A percentile compares a stretch with the other conserved stretches of the same genome.
These are phyloP conservation scores for Vicia faba DNA, from an alignment of 306 rosid genomes.

Conservation along the genomic window DNA sequence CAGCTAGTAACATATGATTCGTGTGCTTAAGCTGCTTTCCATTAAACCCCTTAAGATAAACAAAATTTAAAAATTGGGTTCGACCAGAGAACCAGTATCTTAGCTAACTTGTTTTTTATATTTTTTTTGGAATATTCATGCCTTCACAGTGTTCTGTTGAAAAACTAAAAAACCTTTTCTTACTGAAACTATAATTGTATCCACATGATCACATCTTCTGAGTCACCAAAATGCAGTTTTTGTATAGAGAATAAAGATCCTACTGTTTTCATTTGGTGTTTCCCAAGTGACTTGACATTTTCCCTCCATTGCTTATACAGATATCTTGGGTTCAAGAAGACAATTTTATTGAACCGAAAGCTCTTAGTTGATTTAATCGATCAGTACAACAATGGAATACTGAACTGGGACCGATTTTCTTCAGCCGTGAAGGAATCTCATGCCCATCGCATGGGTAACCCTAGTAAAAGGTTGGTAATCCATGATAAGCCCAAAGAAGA, in stretches of 20 bases:
- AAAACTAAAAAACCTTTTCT: neutral
- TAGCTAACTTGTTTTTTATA: neutral
- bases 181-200: constrained; percentile 21
- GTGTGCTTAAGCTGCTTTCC: constrained; percentile 3
- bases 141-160: neutral
- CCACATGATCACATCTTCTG: neutral
- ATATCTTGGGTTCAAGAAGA: constrained; percentile 86
- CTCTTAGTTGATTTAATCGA: constrained; percentile 87
- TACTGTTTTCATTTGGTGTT: neutral
- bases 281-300: constrained; percentile 31
- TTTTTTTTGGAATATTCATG: neutral
- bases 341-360: constrained; percentile 75
- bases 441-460: constrained; percentile 80
- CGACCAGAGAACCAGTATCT: neutral
- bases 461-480: constrained; percentile 64
- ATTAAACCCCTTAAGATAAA: neutral
- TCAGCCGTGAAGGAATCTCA: constrained; percentile 79
- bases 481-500: constrained; percentile 93
- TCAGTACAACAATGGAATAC: constrained; percentile 54
- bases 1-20: neutral
- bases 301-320: constrained; percentile 49
- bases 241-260: neutral
- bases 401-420: constrained; percentile 84
- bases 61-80: neutral
- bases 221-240: neutral